Evolutionary conservation across 805 yeast species (phyloP).

Genomic region (Wickerhamiella qilinensis): DNA sequence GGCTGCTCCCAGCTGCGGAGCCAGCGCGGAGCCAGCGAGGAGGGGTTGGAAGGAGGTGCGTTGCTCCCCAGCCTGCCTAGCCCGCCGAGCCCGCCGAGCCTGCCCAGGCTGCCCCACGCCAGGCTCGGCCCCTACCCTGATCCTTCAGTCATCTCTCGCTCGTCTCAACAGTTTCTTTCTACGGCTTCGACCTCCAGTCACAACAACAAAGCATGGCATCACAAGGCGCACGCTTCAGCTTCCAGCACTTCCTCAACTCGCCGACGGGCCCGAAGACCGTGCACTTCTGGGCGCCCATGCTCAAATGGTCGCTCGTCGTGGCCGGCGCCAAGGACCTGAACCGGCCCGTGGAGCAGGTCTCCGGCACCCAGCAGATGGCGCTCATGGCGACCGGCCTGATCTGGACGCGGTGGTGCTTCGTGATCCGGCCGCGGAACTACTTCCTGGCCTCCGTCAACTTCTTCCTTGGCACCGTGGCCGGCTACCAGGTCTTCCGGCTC

Average conservation of each 20-base stretch:
- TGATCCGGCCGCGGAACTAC: slow-evolving; percentile 74
- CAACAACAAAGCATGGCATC: slow-evolving; percentile 1
- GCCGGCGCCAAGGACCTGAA: slow-evolving; percentile 80
- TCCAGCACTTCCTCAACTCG: slow-evolving; percentile 58
- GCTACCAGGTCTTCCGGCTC: slow-evolving; percentile 64
- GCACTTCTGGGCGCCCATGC: slow-evolving; percentile 69
- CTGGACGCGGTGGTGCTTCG: slow-evolving; percentile 98
- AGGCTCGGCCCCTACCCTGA: no score
- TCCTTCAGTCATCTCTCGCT: no score
- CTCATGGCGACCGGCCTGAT: slow-evolving; percentile 80
- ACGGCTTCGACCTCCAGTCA: no score
- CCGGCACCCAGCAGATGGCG: slow-evolving; percentile 81
- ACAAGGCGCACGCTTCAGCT: slow-evolving; percentile 19
- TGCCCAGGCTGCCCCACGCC: no score
- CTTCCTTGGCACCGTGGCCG: slow-evolving; percentile 82
- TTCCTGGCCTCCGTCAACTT: slow-evolving; percentile 86
- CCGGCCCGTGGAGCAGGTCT: slow-evolving; percentile 82
- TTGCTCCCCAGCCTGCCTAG: no score
- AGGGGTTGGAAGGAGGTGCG: no score
- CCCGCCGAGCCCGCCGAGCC: no score
- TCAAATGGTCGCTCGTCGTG: slow-evolving; percentile 71
- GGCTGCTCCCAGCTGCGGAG: no score
- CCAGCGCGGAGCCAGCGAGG: no score
- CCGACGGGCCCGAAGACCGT: slow-evolving; percentile 96
- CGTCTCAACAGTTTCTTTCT: no score